Conservation (phyloP, 2,329 filamentous ascomycete species). For the Aureobasidium sp. region DNA sequence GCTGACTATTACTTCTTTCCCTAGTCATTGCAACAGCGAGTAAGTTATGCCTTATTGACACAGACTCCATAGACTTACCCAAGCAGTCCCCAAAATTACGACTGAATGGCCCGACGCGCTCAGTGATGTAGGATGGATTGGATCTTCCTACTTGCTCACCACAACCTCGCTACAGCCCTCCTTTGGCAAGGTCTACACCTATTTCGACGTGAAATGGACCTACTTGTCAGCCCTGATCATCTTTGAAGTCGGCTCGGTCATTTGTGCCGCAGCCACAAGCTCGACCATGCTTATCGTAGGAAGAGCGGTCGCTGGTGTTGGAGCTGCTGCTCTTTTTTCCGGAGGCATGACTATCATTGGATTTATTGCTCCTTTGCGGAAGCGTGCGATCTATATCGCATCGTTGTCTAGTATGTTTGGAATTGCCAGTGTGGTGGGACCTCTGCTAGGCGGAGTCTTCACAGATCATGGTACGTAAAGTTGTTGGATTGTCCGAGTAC, state of each 20-base stretch:
- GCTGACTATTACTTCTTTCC: neutral
- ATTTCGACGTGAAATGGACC: conserved; percentile 44
- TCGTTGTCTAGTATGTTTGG: conserved; percentile 31
- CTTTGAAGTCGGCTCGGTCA: conserved; percentile 42
- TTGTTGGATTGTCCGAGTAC: neutral
- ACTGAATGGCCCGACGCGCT: conserved; percentile 31
- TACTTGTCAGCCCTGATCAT: conserved; percentile 41
- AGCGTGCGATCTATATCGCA: conserved; percentile 35
- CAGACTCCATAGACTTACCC: neutral
- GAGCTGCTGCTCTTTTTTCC: conserved; percentile 40
- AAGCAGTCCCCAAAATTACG: conserved; percentile 29
- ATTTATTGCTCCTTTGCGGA: conserved; percentile 33
- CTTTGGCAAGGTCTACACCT: conserved; percentile 51
- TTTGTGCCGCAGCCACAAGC: conserved; percentile 44
- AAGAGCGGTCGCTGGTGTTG: conserved; percentile 45
- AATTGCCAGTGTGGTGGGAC: conserved; percentile 32
- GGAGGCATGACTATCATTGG: conserved; percentile 40
- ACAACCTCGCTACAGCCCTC: conserved; percentile 35
- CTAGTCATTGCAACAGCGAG: conserved; percentile 28
- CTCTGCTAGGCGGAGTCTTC: conserved; percentile 34
- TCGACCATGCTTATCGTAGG: conserved; percentile 48
- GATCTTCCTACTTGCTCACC: conserved; percentile 35
- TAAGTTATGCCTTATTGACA: neutral
- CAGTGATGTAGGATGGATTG: conserved; percentile 33
- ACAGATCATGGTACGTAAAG: conserved; percentile 30